Evolutionary conservation across 805 yeast species (phyloP), one percentile per base, ranked within the genome.

Genomic region (Ogataea ramenticola): DNA sequence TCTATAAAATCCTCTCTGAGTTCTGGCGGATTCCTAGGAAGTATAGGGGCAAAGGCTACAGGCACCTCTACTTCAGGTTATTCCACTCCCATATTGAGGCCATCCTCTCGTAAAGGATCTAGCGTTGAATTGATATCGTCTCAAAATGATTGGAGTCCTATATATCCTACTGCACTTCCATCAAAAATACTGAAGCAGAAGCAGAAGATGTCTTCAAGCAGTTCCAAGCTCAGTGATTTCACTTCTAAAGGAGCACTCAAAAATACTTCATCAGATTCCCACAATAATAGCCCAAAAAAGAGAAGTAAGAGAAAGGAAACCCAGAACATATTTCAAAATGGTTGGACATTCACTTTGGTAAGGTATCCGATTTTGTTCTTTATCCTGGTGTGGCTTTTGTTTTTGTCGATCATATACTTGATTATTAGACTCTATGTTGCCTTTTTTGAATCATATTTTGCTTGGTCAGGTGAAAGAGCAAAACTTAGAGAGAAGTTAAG

Each of bases 341-440:
- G 45, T 17, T 27, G 21, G 43, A 52, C 77, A 0, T 77, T 73
- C 50, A 60, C 62, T 37, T 34, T 84, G 1, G 64, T 85, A 24
- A 62, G 93, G 37, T 84, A 83, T 75, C 95, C 93, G 0, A 59
- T 82, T 3, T 63, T 85, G 43, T 39, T 74, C 0, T 61, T 75
- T 16, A 74, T 80, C 1, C 49, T 74, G 2, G 29, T 64, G 15
- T 85, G 90, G 88, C 66, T 82, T 1, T 32, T 55, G 0, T 46
- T 79, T 3, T 62, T 85, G 12, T 68, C 78, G 22, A 22, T 68
- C 0, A 39, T 73, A 0, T 85, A 85, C 57, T 58, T 75, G 5
- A 31, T 70, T 1, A 70, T 84, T 2, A 62, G 95, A 38, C 51
- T 75, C 3, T 77, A 77, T 51, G 87, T 85, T 29, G 75, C 85